phyloP scores from a whole-genome alignment of 257 asterid species.

The Petunia secreta region DNA sequence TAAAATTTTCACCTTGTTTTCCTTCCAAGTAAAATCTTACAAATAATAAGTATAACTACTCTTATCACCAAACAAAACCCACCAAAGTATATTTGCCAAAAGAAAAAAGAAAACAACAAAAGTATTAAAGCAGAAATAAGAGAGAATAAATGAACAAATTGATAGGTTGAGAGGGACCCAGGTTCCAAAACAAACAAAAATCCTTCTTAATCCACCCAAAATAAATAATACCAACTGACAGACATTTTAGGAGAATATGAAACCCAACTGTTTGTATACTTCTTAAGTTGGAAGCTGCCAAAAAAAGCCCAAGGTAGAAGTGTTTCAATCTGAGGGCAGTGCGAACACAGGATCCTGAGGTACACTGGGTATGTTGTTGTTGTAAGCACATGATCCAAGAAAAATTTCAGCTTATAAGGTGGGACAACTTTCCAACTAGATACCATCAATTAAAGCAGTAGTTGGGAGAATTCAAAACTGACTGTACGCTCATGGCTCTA shows the following conservation, averaged over 20 bases:
- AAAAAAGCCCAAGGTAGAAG: not conserved
- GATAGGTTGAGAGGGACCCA: not conserved
- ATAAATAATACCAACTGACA: not conserved
- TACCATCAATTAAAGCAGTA: constrained; percentile 4
- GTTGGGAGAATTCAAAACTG: not conserved
- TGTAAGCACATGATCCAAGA: constrained; percentile 20
- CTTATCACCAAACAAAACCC: not conserved
- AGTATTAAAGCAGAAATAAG: too few relatives aligned
- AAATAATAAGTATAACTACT: not conserved
- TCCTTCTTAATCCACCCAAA: constrained; percentile 3
- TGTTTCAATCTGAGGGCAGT: not conserved
- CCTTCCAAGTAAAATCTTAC: not conserved
- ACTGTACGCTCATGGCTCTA: not conserved
- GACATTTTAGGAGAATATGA: not conserved
- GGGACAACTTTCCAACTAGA: constrained; percentile 9
- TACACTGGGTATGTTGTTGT: not conserved
- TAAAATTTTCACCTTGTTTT: not conserved
- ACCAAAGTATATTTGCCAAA: not conserved
- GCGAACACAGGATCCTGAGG: not conserved
- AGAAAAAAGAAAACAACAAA: not conserved
- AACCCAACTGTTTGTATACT: not conserved
- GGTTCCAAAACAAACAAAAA: not conserved
- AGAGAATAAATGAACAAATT: not conserved
- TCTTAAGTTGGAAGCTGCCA: not conserved
- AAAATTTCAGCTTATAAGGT: not conserved